Evolutionary conservation across 2,329 filamentous ascomycete genomes (phyloP), one percentile per base, ranked within the genome.

Genomic region (Pseudogymnoascus sp.): DNA sequence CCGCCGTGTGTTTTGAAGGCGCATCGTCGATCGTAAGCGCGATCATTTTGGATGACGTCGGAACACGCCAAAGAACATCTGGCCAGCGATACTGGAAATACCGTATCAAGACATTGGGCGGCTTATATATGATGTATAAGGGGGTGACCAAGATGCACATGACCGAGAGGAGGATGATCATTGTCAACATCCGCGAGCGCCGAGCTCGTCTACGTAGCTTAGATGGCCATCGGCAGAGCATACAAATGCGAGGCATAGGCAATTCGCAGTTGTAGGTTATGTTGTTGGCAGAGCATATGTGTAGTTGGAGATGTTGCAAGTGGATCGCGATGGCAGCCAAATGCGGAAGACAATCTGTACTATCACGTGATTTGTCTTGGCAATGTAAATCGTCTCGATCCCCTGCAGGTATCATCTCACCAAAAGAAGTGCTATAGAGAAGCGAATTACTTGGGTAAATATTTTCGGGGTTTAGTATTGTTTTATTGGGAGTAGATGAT

Each of bases 21-120:
- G 86, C 89, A 76, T 96, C 92, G 77, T 96, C 92, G 70, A 96
- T 88, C 1, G 91, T 96, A 40, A 97, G 80, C 0, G 90, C 92
- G 16, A 96, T 80, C 26, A 93, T 76, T 71, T 87, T 90, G 59
- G 83, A 77, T 7, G 76, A 69, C 1, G 82, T 80, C 6, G 74
- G 70, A 29, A 89, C 81, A 68, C 90, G 86, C 80, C 89, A 96
- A 13, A 96, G 80, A 3, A 96, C 88, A 69, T 92, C 86, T 1
- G 90, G 90, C 82, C 89, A 93, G 66, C 82, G 85, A 68, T 77
- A 77, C 70, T 87, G 82, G 64, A 96, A 84, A 77, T 88, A 88
- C 64, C 79, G 77, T 72, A 96, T 88, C 37, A 96, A 75, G 53
- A 82, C 74, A n/a, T 74, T 76, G 0, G 92, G 91, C 1, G 92